Conservation (phyloP, 2,329 filamentous ascomycete species). For the Penicillium corylophilum region DNA sequence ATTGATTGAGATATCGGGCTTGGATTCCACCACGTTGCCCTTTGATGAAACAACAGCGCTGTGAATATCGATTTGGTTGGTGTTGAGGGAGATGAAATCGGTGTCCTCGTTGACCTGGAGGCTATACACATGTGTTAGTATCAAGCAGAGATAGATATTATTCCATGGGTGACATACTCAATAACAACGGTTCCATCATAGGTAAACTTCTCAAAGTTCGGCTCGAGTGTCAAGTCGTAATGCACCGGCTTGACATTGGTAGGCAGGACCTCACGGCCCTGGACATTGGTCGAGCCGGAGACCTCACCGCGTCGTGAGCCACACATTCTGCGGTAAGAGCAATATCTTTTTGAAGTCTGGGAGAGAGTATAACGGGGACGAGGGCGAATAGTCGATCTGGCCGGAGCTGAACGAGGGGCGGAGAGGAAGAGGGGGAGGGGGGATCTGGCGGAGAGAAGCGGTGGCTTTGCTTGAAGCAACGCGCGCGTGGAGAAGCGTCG, state of each 20-base stretch:
- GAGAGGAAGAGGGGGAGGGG: slow-evolving; percentile 29
- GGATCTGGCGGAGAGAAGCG: slow-evolving; percentile 31
- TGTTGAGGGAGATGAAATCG: slow-evolving; percentile 82
- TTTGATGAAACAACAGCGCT: slow-evolving; percentile 64
- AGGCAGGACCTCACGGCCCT: slow-evolving; percentile 80
- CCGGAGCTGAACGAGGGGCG: slow-evolving; percentile 24
- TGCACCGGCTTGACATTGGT: slow-evolving; percentile 88
- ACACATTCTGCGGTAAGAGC: slow-evolving; percentile 76
- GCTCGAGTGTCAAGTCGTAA: slow-evolving; percentile 89
- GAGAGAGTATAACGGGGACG: slow-evolving; percentile 28
- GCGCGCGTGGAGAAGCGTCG: slow-evolving; percentile 37
- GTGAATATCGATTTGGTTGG: slow-evolving; percentile 80
- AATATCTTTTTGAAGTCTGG: slow-evolving; percentile 54
- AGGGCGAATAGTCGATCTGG: slow-evolving; percentile 20
- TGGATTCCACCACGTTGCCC: slow-evolving; percentile 59
- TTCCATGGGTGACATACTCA: slow-evolving; percentile 55
- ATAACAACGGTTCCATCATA: slow-evolving; percentile 84
- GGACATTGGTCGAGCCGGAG: slow-evolving; percentile 58
- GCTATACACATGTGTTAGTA: slow-evolving; percentile 35
- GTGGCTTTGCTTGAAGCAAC: slow-evolving; percentile 37
- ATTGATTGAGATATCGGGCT: slow-evolving; percentile 69
- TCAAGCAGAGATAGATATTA: not conserved
- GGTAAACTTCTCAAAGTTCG: slow-evolving; percentile 81
- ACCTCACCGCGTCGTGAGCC: slow-evolving; percentile 62
- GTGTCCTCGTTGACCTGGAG: slow-evolving; percentile 83